Evolutionary conservation across 768 basidiomycete species (phyloP), one percentile per base, ranked within the genome.

Genomic region (Tylopilus intermedius): DNA sequence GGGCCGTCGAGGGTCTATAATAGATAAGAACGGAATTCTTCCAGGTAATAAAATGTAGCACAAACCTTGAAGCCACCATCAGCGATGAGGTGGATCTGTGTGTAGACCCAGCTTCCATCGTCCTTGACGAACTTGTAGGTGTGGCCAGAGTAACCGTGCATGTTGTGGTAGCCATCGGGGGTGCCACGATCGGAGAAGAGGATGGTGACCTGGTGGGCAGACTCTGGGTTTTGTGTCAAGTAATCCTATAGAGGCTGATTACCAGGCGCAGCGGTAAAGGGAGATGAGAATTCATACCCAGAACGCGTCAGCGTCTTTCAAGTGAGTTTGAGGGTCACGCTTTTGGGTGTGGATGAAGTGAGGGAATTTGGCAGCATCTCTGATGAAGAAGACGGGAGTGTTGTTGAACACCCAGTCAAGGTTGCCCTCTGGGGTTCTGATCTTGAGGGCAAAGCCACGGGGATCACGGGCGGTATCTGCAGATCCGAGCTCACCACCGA

Each of bases 281-380:
- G 5, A 14, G 8, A 37, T 8, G 57, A 62, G 1, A 1, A n/a
- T 2, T 9, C 53, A 10, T 63, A 86, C 84, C 88, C 86, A 88
- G 77, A 88, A 94, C 78, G 81, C 81, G 67, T 93, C 88, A 44
- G 85, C 66, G 73, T 92, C 91, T 70, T 88, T 92, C 61, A 94
- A 71, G 71, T 97, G 90, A 8, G 93, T 94, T 66, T 91, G 89
- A 14, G 94, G 94, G 69, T 91, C 80, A 58, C 88, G 82, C 76
- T 94, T 94, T 67, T 90, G 88, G 27, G 91, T 91, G 75, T 97
- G 94, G 61, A 95, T 90, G 71, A 96, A 86, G 74, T 96, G 90
- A 42, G 90, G 85, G 79, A 95, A 96, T 71, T 92, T 86, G 71
- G 86, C 79, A 13, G 88, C 82, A 68, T 94, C 84, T 60, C 85